Evolutionary conservation across 345 rosid species (phyloP).

Genomic region (Populus alba): DNA sequence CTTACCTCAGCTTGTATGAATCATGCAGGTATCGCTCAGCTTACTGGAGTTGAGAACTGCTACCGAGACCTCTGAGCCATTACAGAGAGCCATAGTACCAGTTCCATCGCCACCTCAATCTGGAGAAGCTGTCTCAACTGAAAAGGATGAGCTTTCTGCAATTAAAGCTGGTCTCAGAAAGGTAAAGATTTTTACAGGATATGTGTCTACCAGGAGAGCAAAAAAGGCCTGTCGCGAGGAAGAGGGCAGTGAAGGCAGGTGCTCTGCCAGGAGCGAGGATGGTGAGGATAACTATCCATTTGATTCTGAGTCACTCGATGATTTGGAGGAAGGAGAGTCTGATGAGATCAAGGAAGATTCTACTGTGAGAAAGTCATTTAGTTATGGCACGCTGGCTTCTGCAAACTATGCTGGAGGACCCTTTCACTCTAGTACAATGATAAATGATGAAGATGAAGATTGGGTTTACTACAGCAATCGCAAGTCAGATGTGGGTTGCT

Average conservation of each 20-base stretch:
- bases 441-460: slow-evolving; percentile 58
- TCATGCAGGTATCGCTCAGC: slow-evolving; percentile 64
- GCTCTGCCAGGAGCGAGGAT: slow-evolving; percentile 67
- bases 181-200: slow-evolving; percentile 73
- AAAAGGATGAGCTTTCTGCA: slow-evolving; percentile 72
- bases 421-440: slow-evolving; percentile 44
- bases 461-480: slow-evolving; percentile 84
- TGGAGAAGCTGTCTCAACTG: slow-evolving; percentile 46
- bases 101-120: slow-evolving; percentile 46
- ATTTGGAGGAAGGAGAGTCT: slow-evolving; percentile 69
- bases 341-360: slow-evolving; percentile 67
- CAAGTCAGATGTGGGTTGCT: slow-evolving; percentile 59
- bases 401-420: slow-evolving; percentile 78
- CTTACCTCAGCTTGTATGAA: slow-evolving; percentile 1
- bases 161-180: slow-evolving; percentile 85
- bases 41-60: slow-evolving; percentile 70
- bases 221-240: slow-evolving; percentile 66
- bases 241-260: slow-evolving; percentile 65
- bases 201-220: slow-evolving; percentile 62
- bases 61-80: slow-evolving; percentile 47
- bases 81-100: slow-evolving; percentile 57
- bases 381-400: slow-evolving; percentile 77
- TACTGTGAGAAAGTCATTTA: slow-evolving; percentile 56
- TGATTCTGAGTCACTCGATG: slow-evolving; percentile 83
- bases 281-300: slow-evolving; percentile 69